Conservation (phyloP, 176 grass and related monocot genomes). For the Avena sativa region DNA sequence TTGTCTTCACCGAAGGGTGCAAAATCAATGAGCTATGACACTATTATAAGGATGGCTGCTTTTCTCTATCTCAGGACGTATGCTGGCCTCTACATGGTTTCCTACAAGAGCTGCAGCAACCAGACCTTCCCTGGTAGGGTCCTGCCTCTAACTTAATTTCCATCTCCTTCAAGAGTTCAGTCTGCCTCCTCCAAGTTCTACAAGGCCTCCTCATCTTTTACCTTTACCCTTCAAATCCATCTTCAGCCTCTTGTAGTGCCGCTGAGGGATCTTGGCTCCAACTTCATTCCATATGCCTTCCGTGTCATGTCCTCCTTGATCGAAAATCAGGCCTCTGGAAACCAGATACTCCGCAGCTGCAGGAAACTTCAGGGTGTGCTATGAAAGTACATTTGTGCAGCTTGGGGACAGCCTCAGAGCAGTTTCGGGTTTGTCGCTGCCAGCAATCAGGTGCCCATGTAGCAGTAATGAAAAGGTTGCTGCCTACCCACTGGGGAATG, state of each 20-base stretch:
- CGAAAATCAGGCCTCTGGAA: not conserved
- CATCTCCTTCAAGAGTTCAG: slow-evolving; percentile 9
- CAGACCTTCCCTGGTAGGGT: not conserved
- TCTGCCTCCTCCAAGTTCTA: not conserved
- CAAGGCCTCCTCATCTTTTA: not conserved
- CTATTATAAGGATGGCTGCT: not conserved
- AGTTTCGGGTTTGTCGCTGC: not conserved
- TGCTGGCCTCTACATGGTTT: not conserved
- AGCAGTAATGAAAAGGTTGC: not conserved
- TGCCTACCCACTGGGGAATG: not conserved
- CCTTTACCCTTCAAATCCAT: not conserved
- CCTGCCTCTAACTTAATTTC: slow-evolving; percentile 2
- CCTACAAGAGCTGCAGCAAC: slow-evolving; percentile 19
- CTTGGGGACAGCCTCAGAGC: not conserved
- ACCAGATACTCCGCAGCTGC: not conserved
- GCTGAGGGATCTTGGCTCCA: not conserved
- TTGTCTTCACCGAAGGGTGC: slow-evolving; percentile 1
- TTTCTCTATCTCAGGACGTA: not conserved
- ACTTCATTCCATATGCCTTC: not conserved
- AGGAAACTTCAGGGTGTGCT: not conserved
- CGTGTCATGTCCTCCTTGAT: not conserved
- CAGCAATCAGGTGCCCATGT: not conserved
- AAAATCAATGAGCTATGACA: not conserved
- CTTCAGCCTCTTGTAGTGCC: not conserved
- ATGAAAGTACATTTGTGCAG: not conserved